Conservation (phyloP, 805 yeast genomes). For the Wickerhamomyces alni region DNA sequence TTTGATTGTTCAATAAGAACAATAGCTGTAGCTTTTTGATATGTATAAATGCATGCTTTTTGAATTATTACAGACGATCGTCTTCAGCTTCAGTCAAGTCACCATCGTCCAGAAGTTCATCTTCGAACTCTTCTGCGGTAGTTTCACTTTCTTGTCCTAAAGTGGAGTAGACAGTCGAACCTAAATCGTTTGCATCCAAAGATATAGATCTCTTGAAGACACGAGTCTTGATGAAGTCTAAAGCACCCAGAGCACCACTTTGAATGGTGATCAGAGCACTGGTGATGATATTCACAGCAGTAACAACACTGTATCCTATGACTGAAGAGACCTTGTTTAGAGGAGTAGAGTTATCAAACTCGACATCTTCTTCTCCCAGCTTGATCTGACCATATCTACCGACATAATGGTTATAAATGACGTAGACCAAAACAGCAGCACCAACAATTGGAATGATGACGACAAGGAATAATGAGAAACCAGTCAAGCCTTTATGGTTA, state of each 20-base stretch:
- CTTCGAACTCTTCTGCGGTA: conserved; percentile 11
- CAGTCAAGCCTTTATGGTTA: conserved; percentile 48
- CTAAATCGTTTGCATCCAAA: conserved; percentile 10
- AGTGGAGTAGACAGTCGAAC: conserved; percentile 8
- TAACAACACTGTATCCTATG: conserved; percentile 27
- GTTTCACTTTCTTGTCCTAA: conserved; percentile 20
- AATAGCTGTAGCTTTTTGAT: no score
- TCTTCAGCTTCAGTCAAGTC: conserved; percentile 24
- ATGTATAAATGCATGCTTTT: no score
- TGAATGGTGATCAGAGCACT: conserved; percentile 9
- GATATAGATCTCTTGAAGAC: conserved; percentile 14
- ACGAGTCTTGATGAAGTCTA: conserved; percentile 15
- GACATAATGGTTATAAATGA: conserved; percentile 76
- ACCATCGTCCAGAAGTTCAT: conserved; percentile 25
- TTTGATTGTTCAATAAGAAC: no score
- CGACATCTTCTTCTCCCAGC: conserved; percentile 70
- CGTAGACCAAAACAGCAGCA: conserved; percentile 52
- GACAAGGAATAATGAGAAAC: conserved; percentile 46
- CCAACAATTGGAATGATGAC: conserved; percentile 49
- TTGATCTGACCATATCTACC: conserved; percentile 83
- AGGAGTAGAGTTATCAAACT: conserved; percentile 54
- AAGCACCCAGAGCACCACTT: background rate
- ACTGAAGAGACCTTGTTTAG: conserved; percentile 41
- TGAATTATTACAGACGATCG: conserved; percentile 13
- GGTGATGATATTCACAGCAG: conserved; percentile 17